phyloP scores from a whole-genome alignment of 2,329 filamentous ascomycete genomes.

The Epichloe elymi region DNA sequence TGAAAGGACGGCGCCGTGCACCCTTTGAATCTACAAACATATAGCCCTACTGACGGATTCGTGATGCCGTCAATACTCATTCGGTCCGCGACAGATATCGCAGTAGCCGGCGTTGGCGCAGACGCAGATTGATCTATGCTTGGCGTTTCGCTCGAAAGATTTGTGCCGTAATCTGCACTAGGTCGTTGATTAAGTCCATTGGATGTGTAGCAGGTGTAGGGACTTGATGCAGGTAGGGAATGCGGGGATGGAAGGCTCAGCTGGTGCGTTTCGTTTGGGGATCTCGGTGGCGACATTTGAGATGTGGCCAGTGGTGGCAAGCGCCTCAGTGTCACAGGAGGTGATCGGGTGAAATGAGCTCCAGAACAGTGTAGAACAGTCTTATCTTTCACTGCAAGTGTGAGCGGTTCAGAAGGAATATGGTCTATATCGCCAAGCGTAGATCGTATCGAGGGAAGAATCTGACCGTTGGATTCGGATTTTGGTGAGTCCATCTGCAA shows the following conservation, averaged over 20 bases:
- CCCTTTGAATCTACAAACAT: slow-evolving; percentile 44
- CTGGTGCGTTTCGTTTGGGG: slow-evolving; percentile 33
- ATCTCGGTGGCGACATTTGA: slow-evolving; percentile 32
- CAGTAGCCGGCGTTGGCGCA: slow-evolving; percentile 27
- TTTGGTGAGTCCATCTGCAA: slow-evolving; percentile 23
- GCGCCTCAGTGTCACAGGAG: slow-evolving; percentile 19
- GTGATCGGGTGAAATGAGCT: slow-evolving; percentile 20
- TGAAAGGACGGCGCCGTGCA: slow-evolving; percentile 65
- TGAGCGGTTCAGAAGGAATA: slow-evolving; percentile 17
- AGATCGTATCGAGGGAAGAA: slow-evolving; percentile 26
- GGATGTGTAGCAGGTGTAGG: slow-evolving; percentile 22
- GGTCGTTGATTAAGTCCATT: slow-evolving; percentile 22
- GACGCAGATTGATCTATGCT: slow-evolving; percentile 31
- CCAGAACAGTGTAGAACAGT: slow-evolving; percentile 12
- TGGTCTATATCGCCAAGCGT: slow-evolving; percentile 23
- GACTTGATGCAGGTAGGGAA: slow-evolving; percentile 25
- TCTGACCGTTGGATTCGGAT: slow-evolving; percentile 21
- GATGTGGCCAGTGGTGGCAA: slow-evolving; percentile 18
- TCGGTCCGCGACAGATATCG: slow-evolving; percentile 31
- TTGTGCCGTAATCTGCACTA: slow-evolving; percentile 30
- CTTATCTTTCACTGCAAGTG: slow-evolving; percentile 20
- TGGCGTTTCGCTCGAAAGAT: slow-evolving; percentile 31
- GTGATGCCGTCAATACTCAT: slow-evolving; percentile 48
- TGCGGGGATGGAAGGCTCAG: slow-evolving; percentile 35
- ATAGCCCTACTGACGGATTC: slow-evolving; percentile 37